A percentile compares a stretch with the other conserved stretches of the same genome.
Evolutionary conservation across 108 stramenopile genomes (phyloP).

Genomic region (Phaeodactylum tricornutum): DNA sequence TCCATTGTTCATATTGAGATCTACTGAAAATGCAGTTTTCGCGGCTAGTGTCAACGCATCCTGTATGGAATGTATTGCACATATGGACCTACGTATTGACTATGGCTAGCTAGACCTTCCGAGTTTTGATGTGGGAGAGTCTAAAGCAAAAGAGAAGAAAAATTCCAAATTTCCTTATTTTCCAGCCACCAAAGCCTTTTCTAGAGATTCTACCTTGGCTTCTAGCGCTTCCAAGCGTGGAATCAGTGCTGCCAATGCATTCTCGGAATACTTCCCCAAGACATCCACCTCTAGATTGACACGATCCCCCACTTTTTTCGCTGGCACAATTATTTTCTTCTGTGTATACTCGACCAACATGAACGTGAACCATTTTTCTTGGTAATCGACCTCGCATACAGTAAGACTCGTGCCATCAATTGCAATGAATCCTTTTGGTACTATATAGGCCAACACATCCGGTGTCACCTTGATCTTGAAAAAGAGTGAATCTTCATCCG

Average conservation of each 20-base stretch:
- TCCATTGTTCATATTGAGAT: too few species aligned
- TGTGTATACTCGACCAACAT: slow-evolving; percentile 99
- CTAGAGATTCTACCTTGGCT: slow-evolving; percentile 52
- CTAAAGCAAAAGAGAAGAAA: too few species aligned
- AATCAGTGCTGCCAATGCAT: slow-evolving; percentile 52
- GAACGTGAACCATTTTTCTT: slow-evolving; percentile 86
- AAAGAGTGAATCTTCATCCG: slow-evolving; percentile 86
- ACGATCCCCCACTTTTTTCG: slow-evolving; percentile 54
- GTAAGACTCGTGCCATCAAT: slow-evolving; percentile 96
- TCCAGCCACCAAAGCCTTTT: too few species aligned
- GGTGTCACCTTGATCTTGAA: slow-evolving; percentile 61
- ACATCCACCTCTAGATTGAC: slow-evolving; percentile 97
- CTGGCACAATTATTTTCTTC: slow-evolving; percentile 82
- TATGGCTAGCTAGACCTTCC: too few species aligned
- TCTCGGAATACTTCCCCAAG: slow-evolving; percentile 89
- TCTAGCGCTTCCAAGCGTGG: slow-evolving; percentile 81
- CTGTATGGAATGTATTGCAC: too few species aligned
- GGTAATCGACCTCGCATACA: slow-evolving; percentile 63
- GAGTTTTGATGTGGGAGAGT: too few species aligned
- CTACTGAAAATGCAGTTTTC: too few species aligned
- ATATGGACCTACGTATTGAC: too few species aligned
- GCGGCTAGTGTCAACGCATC: too few species aligned
- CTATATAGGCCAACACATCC: slow-evolving; percentile 83
- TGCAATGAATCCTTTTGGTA: slow-evolving; percentile 97
- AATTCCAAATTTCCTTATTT: too few species aligned